These are phyloP conservation scores for Gracilaria domingensis DNA, from an alignment of 23 red algal genomes.

Conservation along the genomic window DNA sequence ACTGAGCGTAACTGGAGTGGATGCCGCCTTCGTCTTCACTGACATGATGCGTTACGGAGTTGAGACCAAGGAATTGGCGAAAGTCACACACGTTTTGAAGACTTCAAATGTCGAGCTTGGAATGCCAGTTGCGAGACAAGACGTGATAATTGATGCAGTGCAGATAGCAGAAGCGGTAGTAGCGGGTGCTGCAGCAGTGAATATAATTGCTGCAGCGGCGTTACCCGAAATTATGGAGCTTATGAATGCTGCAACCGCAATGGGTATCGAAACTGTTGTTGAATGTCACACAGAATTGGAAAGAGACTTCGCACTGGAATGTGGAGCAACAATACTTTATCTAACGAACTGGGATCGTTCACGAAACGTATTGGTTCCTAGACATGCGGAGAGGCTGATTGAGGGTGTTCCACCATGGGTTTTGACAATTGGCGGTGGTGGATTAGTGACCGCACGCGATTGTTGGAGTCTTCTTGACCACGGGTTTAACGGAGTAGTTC, in stretches of 20 bases:
- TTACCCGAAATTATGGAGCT: slow-evolving; percentile 88
- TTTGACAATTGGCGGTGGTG: slow-evolving; percentile 74
- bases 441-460: slow-evolving; percentile 71
- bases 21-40: slow-evolving; percentile 58
- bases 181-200: slow-evolving; percentile 84
- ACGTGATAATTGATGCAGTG: slow-evolving; percentile 91
- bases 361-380: slow-evolving; percentile 50
- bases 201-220: slow-evolving; percentile 83
- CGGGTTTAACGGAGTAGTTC: slow-evolving; percentile 90
- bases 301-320: slow-evolving; percentile 86
- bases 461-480: slow-evolving; percentile 76
- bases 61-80: slow-evolving; percentile 34
- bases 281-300: slow-evolving; percentile 93
- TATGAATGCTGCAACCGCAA: slow-evolving; percentile 84
- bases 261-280: slow-evolving; percentile 95
- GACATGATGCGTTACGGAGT: slow-evolving; percentile 66
- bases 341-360: slow-evolving; percentile 87
- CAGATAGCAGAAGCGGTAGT: slow-evolving; percentile 94
- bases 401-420: slow-evolving; percentile 77
- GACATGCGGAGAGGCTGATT: slow-evolving; percentile 56
- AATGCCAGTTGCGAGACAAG: slow-evolving; percentile 81
- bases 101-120: slow-evolving; percentile 38
- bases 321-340: slow-evolving; percentile 88
- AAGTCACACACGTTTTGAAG: neutral
- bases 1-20: slow-evolving; percentile 42